Evolutionary conservation across 179 eudicot genomes (phyloP).

Genomic region (Spinacia oleracea): DNA sequence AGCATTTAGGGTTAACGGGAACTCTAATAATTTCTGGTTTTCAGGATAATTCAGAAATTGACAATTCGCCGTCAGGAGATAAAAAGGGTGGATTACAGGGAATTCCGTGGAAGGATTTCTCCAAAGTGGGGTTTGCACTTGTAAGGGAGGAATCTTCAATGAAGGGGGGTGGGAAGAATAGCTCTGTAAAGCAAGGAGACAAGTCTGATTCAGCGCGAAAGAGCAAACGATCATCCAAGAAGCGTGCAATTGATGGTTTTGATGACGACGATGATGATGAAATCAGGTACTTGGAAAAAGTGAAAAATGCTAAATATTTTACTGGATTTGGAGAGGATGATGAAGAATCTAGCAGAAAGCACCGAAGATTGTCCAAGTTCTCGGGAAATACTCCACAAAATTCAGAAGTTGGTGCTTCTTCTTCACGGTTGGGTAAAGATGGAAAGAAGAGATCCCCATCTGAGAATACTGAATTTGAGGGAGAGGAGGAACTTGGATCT

Average conservation of each 20-base stretch:
- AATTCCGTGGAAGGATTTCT: slow-evolving; percentile 80
- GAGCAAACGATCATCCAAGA: slow-evolving; percentile 73
- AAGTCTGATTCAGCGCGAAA: slow-evolving; percentile 62
- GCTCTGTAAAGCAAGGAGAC: slow-evolving; percentile 47
- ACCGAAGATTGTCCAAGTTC: slow-evolving; percentile 47
- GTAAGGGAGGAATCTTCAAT: slow-evolving; percentile 50
- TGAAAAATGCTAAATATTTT: slow-evolving; percentile 53
- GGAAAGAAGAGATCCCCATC: slow-evolving; percentile 57
- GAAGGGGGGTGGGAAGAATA: slow-evolving; percentile 41
- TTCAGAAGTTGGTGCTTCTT: slow-evolving; percentile 31
- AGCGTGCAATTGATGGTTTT: slow-evolving; percentile 57
- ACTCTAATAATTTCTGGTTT: slow-evolving; percentile 1
- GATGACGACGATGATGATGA: slow-evolving; percentile 91
- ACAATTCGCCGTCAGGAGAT: slow-evolving; percentile 37
- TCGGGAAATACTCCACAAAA: slow-evolving; percentile 35
- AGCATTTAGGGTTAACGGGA: slow-evolving; percentile 18
- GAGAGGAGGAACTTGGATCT: slow-evolving; percentile 51
- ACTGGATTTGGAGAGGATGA: slow-evolving; percentile 48
- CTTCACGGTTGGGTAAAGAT: slow-evolving; percentile 39
- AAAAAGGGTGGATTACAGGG: slow-evolving; percentile 61
- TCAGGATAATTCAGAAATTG: slow-evolving; percentile 58
- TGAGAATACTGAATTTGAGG: slow-evolving; percentile 66
- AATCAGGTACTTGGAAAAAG: slow-evolving; percentile 84
- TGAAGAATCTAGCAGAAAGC: slow-evolving; percentile 60
- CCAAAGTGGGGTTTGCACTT: slow-evolving; percentile 53